phyloP scores from a whole-genome alignment of 192 early-diverging fungal species.

The Linderina pennispora region DNA sequence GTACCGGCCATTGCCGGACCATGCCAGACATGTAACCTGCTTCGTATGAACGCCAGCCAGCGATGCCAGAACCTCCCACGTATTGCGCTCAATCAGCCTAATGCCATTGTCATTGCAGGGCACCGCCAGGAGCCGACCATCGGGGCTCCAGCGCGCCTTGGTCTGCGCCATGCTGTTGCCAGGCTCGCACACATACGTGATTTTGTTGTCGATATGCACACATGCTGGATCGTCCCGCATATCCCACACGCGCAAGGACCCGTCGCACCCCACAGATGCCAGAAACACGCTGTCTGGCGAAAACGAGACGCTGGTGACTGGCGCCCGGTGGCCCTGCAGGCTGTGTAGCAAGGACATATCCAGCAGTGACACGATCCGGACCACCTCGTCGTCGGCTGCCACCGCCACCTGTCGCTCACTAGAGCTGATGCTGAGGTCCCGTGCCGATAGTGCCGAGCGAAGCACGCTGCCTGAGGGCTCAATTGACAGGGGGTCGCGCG shows the following conservation, averaged over 20 bases:
- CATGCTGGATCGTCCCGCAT: conserved; percentile 39
- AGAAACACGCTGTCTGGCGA: conserved; percentile 30
- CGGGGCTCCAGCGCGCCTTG: conserved; percentile 59
- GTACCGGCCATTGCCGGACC: conserved; percentile 62
- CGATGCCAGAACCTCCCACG: conserved; percentile 26
- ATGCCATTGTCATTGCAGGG: conserved; percentile 47
- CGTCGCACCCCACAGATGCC: conserved; percentile 54
- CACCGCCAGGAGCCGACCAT: conserved; percentile 53
- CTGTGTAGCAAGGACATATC: conserved; percentile 33
- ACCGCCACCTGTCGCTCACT: conserved; percentile 37
- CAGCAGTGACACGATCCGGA: conserved; percentile 31
- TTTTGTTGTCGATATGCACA: conserved; percentile 31
- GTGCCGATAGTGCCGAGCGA: conserved; percentile 33
- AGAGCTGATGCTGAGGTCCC: conserved; percentile 40
- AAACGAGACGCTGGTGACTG: conserved; percentile 32
- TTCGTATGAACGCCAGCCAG: conserved; percentile 39
- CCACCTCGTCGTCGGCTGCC: conserved; percentile 36
- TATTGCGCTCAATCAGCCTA: conserved; percentile 19
- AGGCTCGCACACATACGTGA: conserved; percentile 41
- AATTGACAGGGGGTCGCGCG: conserved; percentile 5
- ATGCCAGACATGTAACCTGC: conserved; percentile 46
- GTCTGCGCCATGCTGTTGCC: conserved; percentile 26
- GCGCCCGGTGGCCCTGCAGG: conserved; percentile 23
- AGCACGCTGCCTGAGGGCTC: conserved; percentile 33
- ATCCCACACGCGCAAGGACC: conserved; percentile 63